These are phyloP conservation scores for Populus simonii DNA, from an alignment of 345 rosid genomes.

Conservation along the genomic window DNA sequence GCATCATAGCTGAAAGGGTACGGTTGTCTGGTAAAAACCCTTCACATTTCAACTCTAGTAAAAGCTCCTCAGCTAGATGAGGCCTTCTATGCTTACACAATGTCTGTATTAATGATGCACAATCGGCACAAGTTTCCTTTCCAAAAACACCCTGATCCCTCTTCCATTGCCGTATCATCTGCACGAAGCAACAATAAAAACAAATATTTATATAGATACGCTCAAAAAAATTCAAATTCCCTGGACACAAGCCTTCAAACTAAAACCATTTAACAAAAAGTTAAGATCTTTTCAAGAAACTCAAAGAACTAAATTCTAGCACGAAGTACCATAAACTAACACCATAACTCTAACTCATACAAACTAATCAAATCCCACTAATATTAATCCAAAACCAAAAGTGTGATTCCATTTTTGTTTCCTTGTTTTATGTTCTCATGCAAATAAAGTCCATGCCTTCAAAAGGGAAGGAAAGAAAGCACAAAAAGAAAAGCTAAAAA, in stretches of 20 bases:
- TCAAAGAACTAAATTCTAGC: not conserved
- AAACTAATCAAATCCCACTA: not conserved
- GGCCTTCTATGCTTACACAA: conserved; percentile 32
- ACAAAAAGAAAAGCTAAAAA: not conserved
- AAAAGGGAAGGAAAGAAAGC: not conserved
- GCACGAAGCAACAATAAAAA: not conserved
- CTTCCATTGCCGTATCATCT: conserved; percentile 33
- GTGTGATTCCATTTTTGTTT: not conserved
- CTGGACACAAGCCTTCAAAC: not conserved
- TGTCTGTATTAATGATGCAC: conserved; percentile 34
- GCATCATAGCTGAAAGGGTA: conserved; percentile 50
- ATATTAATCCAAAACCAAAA: not conserved
- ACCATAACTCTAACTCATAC: not conserved
- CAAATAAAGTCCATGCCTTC: not conserved
- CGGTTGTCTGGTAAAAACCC: conserved; percentile 27
- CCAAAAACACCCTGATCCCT: conserved; percentile 13
- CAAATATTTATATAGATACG: not conserved
- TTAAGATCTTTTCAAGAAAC: not conserved
- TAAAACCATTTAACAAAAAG: not conserved
- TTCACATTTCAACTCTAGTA: conserved; percentile 40
- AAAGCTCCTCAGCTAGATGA: conserved; percentile 41
- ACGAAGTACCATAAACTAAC: not conserved
- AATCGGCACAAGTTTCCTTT: conserved; percentile 33
- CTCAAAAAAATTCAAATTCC: not conserved
- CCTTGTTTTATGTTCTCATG: not conserved